Base-by-base conservation (phyloP, 108 stramenopile species). In the Conticribra weissflogii region DNA sequence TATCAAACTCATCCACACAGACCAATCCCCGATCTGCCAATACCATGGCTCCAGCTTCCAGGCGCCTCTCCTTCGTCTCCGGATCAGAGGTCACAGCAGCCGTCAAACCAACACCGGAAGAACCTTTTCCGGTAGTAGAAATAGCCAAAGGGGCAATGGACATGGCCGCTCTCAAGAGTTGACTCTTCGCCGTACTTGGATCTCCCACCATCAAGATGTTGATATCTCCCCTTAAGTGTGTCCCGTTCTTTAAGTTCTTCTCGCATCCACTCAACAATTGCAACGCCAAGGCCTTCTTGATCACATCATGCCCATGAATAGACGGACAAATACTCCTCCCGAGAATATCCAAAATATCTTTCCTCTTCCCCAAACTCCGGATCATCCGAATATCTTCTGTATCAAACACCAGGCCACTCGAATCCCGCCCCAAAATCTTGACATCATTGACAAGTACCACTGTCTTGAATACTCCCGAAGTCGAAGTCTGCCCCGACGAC, bases 31-130 rank as follows among this genome's bases (percentile, higher is more conserved):
- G 73, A 68, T 99, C 99, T 2, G 99, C 99, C 36, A 99, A 78
- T 3, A 99, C 99, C 98, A 99, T 99, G 50, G 99, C 99, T 24
- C 99, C 99, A 4, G 99, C 99, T 75, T 99, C 99, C 21, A 99
- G 83, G 1, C 98, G 86, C 5, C 98, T 78, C 46, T 99, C 99
- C 27, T 94, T 86, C 23, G 98, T 99, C 50, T 98, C 99, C 18
- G 96, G 91, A 83, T 99, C 99, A 0, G 90, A 91, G 2, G 98
- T 98, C 24, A 99, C 98, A 0, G 99, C 99, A 3, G 99, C 99
- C 2, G 99, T 99, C 52, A 99, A 77, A 72, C 99, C 99, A n/a
- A 99, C 99, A 71, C 99, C 99, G 21, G 92, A 92, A 30, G 93
- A 95, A 2, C 99, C 99, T 50, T 98, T 93, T 15, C 98, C 98